Conservation (phyloP, 441 rosid genomes). For the Mallotus repandus region DNA sequence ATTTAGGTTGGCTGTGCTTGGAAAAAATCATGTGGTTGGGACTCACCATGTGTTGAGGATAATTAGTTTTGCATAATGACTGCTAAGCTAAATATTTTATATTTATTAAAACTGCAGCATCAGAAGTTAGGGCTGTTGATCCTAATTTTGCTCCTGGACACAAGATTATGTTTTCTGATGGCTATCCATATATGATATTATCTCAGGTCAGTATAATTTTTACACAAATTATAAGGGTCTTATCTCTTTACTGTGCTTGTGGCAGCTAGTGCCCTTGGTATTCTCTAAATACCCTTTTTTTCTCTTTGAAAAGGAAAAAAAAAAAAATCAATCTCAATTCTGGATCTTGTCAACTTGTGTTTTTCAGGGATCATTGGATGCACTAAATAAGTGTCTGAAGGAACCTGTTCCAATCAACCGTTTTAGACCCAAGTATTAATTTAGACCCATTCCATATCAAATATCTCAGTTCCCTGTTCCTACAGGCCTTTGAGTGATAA, state of each 20-base stretch:
- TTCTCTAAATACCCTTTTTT: too few relatives aligned
- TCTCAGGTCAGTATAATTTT: constrained; percentile 60
- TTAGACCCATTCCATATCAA: constrained; percentile 5
- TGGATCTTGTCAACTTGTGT: constrained; percentile 15
- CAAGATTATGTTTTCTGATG: constrained; percentile 60
- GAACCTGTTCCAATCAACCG: constrained; percentile 82
- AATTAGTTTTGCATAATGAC: too few relatives aligned
- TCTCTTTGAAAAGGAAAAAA: too few relatives aligned
- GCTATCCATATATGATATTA: constrained; percentile 65
- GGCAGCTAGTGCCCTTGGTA: too few relatives aligned
- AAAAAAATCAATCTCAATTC: not conserved
- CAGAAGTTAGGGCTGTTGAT: constrained; percentile 71
- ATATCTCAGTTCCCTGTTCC: not conserved
- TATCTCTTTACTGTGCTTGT: too few relatives aligned
- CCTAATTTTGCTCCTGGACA: constrained; percentile 70
- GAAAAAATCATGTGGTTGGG: too few relatives aligned
- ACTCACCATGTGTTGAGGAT: too few relatives aligned
- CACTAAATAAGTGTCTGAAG: constrained; percentile 58
- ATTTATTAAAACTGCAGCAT: constrained; percentile 38
- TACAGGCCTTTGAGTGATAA: not conserved
- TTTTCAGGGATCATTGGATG: constrained; percentile 79
- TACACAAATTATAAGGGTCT: too few relatives aligned
- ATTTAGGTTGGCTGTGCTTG: not conserved
- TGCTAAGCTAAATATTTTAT: not conserved
- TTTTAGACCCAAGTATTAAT: constrained; percentile 78